A percentile compares a stretch with the other conserved stretches of the same genome.
These are phyloP conservation scores for Trichoderma gracile DNA, from an alignment of 2,329 filamentous ascomycete species.

Conservation along the genomic window DNA sequence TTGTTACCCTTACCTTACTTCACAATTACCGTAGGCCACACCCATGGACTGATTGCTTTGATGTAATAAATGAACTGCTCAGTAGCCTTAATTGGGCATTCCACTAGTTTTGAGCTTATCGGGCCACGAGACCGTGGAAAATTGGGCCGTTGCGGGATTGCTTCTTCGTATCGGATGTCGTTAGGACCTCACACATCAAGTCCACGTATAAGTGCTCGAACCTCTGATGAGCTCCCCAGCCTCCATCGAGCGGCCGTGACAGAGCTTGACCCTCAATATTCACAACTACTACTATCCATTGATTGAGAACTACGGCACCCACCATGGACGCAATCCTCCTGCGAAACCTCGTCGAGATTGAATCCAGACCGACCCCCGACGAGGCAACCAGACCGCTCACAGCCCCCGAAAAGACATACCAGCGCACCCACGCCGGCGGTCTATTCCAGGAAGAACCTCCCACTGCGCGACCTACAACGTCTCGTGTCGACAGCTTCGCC, in stretches of 20 bases:
- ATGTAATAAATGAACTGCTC: not conserved
- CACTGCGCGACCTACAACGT: slow-evolving; percentile 30
- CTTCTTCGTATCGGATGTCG: not conserved
- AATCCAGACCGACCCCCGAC: slow-evolving; percentile 31
- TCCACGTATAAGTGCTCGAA: not conserved
- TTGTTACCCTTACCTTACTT: not conserved
- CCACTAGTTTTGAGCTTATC: slow-evolving; percentile 14
- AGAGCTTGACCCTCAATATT: too few relatives aligned
- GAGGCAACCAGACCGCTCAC: slow-evolving; percentile 32
- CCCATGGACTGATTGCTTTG: not conserved
- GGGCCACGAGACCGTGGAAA: slow-evolving; percentile 20
- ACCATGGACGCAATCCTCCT: slow-evolving; percentile 41
- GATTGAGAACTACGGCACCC: not conserved
- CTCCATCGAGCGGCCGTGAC: too few relatives aligned
- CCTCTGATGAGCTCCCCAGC: not conserved
- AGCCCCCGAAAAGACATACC: slow-evolving; percentile 41
- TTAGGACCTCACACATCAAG: too few relatives aligned
- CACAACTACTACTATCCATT: not conserved
- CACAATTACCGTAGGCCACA: not conserved
- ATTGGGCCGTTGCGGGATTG: slow-evolving; percentile 3
- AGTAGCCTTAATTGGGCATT: slow-evolving; percentile 12
- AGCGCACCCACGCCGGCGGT: slow-evolving; percentile 44
- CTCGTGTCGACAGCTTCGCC: slow-evolving; percentile 18
- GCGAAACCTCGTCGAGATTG: slow-evolving; percentile 38
- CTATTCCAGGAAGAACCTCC: slow-evolving; percentile 37